These are phyloP conservation scores for Cystobasidium onofrii DNA, from an alignment of 768 basidiomycete species.

Conservation along the genomic window DNA sequence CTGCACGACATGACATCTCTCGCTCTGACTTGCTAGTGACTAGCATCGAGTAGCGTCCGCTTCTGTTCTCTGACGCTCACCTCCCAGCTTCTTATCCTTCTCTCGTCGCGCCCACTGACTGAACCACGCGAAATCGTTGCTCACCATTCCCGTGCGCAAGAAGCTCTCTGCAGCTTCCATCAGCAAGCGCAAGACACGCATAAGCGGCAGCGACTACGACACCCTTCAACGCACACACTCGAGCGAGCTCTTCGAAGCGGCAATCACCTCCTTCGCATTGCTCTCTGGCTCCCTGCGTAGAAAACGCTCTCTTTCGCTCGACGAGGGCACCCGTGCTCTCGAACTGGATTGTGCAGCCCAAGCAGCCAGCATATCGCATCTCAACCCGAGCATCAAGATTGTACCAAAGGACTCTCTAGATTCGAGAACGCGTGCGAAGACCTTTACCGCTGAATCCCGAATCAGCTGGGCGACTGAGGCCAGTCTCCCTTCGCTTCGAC, in stretches of 20 bases:
- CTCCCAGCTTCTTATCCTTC: too few relatives aligned
- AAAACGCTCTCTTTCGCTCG: neutral
- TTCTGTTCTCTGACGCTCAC: too few relatives aligned
- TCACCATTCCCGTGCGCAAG: slow-evolving; percentile 3
- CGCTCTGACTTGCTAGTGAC: too few relatives aligned
- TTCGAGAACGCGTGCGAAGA: neutral
- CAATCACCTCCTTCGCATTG: neutral
- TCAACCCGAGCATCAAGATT: neutral
- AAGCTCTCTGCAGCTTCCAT: slow-evolving; percentile 11
- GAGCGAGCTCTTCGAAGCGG: neutral
- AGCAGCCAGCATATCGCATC: neutral
- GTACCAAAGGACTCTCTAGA: neutral
- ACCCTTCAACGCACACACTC: neutral
- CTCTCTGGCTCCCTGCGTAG: neutral
- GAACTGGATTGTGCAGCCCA: neutral
- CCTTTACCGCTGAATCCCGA: neutral
- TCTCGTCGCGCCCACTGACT: too few relatives aligned
- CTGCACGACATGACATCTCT: too few relatives aligned
- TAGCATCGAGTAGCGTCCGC: too few relatives aligned
- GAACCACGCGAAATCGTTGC: neutral
- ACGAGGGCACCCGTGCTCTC: neutral
- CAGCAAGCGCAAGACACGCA: neutral
- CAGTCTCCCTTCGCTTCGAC: neutral
- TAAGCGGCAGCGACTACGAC: neutral
- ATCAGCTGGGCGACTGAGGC: neutral